Evolutionary conservation across 2,329 filamentous ascomycete genomes (phyloP).

Genomic region (Ceratocystis alfenasii): DNA sequence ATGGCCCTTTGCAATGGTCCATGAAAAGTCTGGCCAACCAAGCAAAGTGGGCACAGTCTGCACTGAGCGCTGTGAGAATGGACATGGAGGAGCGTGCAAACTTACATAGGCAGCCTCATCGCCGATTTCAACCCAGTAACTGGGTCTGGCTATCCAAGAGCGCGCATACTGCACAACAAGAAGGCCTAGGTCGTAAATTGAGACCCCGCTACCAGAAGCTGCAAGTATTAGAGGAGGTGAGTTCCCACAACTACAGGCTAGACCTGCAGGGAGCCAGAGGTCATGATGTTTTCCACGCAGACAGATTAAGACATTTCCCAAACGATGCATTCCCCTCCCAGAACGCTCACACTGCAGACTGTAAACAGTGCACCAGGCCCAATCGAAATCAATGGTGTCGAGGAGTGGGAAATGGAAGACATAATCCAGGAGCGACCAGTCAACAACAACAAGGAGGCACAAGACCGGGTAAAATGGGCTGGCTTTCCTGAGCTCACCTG

Average conservation of each 20-base stretch:
- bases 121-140: neutral
- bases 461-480: neutral
- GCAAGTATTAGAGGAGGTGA: neutral
- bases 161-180: neutral
- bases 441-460: neutral
- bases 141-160: neutral
- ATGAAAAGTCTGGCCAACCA: neutral
- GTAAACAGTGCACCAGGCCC: too few species aligned
- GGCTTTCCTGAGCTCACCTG: neutral
- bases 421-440: neutral
- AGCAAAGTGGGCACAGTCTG: neutral
- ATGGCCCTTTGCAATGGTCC: neutral
- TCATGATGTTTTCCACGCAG: neutral
- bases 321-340: neutral
- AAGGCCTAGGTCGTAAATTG: neutral
- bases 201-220: neutral
- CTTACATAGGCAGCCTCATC: neutral
- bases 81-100: neutral
- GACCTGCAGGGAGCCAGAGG: neutral
- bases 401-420: neutral
- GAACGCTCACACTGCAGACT: neutral
- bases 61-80: neutral
- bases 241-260: neutral
- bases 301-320: neutral
- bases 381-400: neutral